Percentiles rank a stretch among this genome's conserved stretches.
Conservation (phyloP, 1,139 yeast species). For the Nakaseomyces delphensis region DNA sequence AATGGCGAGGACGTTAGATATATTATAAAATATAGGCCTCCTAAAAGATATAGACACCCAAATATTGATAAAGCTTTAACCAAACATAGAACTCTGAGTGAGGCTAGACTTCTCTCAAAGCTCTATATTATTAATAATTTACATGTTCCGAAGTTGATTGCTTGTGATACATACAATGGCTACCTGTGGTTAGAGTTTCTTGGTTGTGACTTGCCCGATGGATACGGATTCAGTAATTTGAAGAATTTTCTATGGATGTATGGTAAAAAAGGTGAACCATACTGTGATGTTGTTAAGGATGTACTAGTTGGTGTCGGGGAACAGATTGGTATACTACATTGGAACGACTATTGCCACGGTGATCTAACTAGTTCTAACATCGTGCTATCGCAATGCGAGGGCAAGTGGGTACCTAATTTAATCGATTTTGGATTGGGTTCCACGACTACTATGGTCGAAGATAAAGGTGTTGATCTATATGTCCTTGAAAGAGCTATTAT, state of each 20-base stretch:
- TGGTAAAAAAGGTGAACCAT: conserved; percentile 34
- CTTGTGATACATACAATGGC: conserved; percentile 70
- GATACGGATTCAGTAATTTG: conserved; percentile 44
- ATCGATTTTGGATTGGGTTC: conserved; percentile 87
- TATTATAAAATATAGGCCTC: conserved; percentile 80
- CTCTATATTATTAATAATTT: conserved; percentile 46
- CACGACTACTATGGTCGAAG: conserved; percentile 72
- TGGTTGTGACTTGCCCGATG: conserved; percentile 44
- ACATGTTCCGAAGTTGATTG: conserved; percentile 58
- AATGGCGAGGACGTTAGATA: conserved; percentile 29
- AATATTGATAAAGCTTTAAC: conserved; percentile 68
- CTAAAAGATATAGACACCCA: conserved; percentile 84
- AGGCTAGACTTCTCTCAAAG: conserved; percentile 66
- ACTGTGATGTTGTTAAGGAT: conserved; percentile 34
- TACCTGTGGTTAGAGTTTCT: conserved; percentile 82
- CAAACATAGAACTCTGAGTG: conserved; percentile 73
- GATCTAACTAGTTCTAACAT: conserved; percentile 90
- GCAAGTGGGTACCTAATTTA: conserved; percentile 43
- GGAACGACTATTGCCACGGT: conserved; percentile 80
- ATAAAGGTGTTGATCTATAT: conserved; percentile 91
- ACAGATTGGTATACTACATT: conserved; percentile 64
- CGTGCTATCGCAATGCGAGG: conserved; percentile 37
- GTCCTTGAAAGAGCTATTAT: conserved; percentile 86
- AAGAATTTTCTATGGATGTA: conserved; percentile 66
- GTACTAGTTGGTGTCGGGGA: conserved; percentile 52